These are phyloP conservation scores for Eustoma russellianum DNA, from an alignment of 257 asterid genomes.

Conservation along the genomic window DNA sequence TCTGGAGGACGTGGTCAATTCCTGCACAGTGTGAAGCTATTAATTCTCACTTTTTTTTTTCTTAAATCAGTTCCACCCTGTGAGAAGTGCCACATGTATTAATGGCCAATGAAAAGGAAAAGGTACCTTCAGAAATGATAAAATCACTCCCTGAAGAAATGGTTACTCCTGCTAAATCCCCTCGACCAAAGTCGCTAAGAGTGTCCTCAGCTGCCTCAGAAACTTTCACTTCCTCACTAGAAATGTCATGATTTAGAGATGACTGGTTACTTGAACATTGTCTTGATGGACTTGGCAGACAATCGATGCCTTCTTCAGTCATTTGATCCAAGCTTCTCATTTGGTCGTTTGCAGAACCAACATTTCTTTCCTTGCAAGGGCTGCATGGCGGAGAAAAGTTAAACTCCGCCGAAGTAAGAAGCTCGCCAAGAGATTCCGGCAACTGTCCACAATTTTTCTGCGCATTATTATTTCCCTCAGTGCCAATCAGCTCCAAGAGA, in stretches of 20 bases:
- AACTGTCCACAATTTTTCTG: slow-evolving; percentile 28
- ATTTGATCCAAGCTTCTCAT: slow-evolving; percentile 15
- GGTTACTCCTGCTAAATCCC: slow-evolving; percentile 20
- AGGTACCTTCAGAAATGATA: slow-evolving; percentile 36
- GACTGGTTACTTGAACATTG: slow-evolving; percentile 25
- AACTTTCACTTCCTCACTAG: slow-evolving; percentile 27
- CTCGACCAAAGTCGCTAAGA: slow-evolving; percentile 20
- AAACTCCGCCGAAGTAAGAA: slow-evolving; percentile 67
- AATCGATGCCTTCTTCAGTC: slow-evolving; percentile 27
- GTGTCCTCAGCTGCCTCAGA: slow-evolving; percentile 6
- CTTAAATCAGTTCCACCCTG: slow-evolving; percentile 10
- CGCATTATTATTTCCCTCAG: slow-evolving; percentile 34
- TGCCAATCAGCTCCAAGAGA: slow-evolving; percentile 66
- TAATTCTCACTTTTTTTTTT: no score
- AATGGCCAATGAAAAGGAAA: slow-evolving; percentile 2
- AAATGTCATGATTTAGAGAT: slow-evolving; percentile 15
- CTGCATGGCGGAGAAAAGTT: slow-evolving; percentile 48
- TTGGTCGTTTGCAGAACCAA: slow-evolving; percentile 31
- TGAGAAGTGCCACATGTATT: neutral
- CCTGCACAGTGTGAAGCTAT: slow-evolving; percentile 11
- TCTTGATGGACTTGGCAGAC: slow-evolving; percentile 26
- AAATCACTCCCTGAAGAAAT: slow-evolving; percentile 16
- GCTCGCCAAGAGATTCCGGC: slow-evolving; percentile 66
- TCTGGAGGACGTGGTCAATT: slow-evolving; percentile 15
- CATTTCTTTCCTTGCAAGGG: slow-evolving; percentile 44